Base-by-base conservation (phyloP, 1,139 yeast species). In the Magnusiomyces starmeri region DNA sequence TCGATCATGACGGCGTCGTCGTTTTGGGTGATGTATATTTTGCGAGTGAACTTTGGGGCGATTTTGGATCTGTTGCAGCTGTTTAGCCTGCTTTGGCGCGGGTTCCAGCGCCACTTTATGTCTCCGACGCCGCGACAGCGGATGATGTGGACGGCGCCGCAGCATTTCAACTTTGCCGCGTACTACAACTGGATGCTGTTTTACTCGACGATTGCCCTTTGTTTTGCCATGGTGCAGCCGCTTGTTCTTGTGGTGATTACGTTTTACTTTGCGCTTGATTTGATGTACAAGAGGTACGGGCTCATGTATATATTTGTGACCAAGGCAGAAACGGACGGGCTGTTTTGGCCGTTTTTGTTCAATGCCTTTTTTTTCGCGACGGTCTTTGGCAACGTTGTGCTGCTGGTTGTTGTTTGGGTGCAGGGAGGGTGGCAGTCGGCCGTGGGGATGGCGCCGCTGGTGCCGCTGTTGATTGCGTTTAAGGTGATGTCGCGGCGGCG, bases 1-100 rank as follows among this genome's bases (percentile, higher is more conserved):
- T 69, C 75, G 3, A 63, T 71, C 50, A 65, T 71, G 50, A 62
- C 66, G 39, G 65, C 71, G 9, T 70, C 75, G 2, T 66, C 72
- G 2, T 71, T 71, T 59, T 71, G 75, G 75, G 71, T 71, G 25
- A 67, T 70, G 69, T 71, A 70, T 54, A 56, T 71, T 25, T 54
- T 71, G 25, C 63, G 70, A 21, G 68, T 67, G 12, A 64, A 66
- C 46, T 48, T 70, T 18, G 70, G 69, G 9, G 57, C 68, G 1
- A 58, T 67, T 35, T 53, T 68, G 10, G 70, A 67, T 50, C 54
- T 70, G 8, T 57, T 70, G 14, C 74, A 71, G 54, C 60, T 66
- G 2, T 35, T 67, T 47, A 57, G 63, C 3, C 56, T 71, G 10
- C 10, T 65, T 2, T 57, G 61, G 49, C 65, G 68, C 21, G 56